Percentiles rank a stretch among this genome's conserved stretches.
phyloP scores from a whole-genome alignment of 139 green algal species.

The Yamagishiella unicocca region DNA sequence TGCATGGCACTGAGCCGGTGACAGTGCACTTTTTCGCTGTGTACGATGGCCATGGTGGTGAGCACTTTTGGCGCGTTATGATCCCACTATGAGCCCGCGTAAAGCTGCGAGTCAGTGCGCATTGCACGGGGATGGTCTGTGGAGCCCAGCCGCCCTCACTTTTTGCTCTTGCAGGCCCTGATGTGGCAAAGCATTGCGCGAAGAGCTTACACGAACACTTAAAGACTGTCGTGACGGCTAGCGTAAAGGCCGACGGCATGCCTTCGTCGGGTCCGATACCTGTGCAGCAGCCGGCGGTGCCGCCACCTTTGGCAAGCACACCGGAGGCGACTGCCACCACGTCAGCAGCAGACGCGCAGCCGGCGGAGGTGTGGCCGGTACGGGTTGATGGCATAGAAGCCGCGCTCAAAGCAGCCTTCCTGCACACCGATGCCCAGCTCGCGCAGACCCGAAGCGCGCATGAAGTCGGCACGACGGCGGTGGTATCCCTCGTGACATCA shows the following conservation, averaged over 20 bases:
- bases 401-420: slow-evolving; percentile 34
- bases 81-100: too few relatives aligned
- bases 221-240: slow-evolving; percentile 9
- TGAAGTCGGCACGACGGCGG: slow-evolving; percentile 86
- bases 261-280: not conserved
- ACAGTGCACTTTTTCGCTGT: slow-evolving; percentile 58
- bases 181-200: slow-evolving; percentile 52
- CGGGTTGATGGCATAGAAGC: slow-evolving; percentile 44
- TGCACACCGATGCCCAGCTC: slow-evolving; percentile 45
- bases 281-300: not conserved
- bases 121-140: too few relatives aligned
- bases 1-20: slow-evolving; percentile 11
- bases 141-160: too few relatives aligned
- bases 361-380: not conserved
- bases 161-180: slow-evolving; percentile 6
- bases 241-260: not conserved
- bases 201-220: slow-evolving; percentile 54
- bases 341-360: not conserved
- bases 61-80: not conserved
- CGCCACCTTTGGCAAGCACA: not conserved
- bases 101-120: too few relatives aligned
- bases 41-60: slow-evolving; percentile 58
- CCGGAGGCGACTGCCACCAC: not conserved
- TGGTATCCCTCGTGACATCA: slow-evolving; percentile 81
- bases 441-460: slow-evolving; percentile 26